phyloP scores from a whole-genome alignment of 441 rosid genomes.

The Croton laevigatus region DNA sequence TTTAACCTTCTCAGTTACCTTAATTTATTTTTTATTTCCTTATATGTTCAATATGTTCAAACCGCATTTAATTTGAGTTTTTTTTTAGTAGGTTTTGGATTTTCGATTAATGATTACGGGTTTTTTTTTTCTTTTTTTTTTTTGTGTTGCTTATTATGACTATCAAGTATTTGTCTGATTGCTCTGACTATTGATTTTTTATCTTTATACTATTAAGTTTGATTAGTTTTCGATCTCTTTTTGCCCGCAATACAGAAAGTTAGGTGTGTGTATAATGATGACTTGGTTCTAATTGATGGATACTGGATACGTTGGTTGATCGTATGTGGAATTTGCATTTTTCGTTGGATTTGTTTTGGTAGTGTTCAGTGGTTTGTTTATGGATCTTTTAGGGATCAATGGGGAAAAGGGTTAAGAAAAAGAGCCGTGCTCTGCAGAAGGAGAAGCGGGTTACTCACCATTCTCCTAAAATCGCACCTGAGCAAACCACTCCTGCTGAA shows the following conservation, averaged over 20 bases:
- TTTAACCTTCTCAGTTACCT: not conserved
- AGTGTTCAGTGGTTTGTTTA: constrained; percentile 13
- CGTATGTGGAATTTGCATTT: constrained; percentile 10
- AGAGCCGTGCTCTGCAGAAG: constrained; percentile 51
- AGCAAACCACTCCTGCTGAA: constrained; percentile 28
- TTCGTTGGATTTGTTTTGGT: constrained; percentile 16
- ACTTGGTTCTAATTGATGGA: constrained; percentile 9
- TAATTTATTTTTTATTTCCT: not conserved
- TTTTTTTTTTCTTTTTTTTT: not conserved
- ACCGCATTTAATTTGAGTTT: not conserved
- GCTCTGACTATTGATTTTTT: not conserved
- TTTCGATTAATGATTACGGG: not conserved
- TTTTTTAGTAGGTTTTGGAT: not conserved
- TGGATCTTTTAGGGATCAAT: constrained; percentile 47
- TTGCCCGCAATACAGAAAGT: not conserved
- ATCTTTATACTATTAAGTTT: not conserved
- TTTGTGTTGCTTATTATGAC: not conserved
- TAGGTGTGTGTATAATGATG: not conserved
- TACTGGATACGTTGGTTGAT: constrained; percentile 9
- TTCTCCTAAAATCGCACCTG: constrained; percentile 39
- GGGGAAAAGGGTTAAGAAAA: constrained; percentile 90
- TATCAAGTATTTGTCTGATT: not conserved
- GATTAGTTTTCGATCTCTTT: not conserved
- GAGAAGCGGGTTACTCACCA: constrained; percentile 38
- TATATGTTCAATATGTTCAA: not conserved